These are phyloP conservation scores for Leccinum pachyderme DNA, from an alignment of 1,284 basidiomycete genomes.

Conservation along the genomic window DNA sequence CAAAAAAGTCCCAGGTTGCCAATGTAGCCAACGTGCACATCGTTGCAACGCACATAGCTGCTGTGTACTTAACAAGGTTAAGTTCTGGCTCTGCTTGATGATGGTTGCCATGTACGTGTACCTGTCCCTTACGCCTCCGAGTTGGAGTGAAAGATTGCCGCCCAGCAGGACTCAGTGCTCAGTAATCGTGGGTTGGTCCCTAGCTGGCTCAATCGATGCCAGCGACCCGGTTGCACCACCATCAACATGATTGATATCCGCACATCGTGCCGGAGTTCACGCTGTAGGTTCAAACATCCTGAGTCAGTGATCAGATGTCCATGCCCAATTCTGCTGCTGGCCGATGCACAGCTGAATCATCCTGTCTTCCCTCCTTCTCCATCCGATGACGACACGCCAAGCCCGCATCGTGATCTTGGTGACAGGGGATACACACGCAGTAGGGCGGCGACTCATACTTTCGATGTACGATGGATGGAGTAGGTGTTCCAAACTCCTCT, in stretches of 20 bases:
- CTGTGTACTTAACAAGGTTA: neutral
- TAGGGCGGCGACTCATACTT: neutral
- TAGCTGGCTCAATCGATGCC: neutral
- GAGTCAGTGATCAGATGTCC: neutral
- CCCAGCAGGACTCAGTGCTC: too few relatives aligned
- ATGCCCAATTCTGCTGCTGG: neutral
- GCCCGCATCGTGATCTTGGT: neutral
- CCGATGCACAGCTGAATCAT: neutral
- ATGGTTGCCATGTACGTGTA: neutral
- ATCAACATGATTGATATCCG: neutral
- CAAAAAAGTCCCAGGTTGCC: neutral
- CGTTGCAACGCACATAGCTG: neutral
- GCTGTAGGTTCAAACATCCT: neutral
- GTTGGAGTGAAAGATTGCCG: too few relatives aligned
- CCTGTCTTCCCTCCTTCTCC: neutral
- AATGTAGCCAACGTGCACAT: neutral
- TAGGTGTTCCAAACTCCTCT: neutral
- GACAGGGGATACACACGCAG: neutral
- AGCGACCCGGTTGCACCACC: neutral
- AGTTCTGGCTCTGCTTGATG: neutral
- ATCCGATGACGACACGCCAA: neutral
- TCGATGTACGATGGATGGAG: neutral
- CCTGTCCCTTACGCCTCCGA: neutral
- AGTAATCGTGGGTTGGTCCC: neutral
- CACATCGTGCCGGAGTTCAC: neutral